These are phyloP conservation scores for Penicillium canariense DNA, from an alignment of 495 filamentous ascomycete genomes.

Conservation along the genomic window DNA sequence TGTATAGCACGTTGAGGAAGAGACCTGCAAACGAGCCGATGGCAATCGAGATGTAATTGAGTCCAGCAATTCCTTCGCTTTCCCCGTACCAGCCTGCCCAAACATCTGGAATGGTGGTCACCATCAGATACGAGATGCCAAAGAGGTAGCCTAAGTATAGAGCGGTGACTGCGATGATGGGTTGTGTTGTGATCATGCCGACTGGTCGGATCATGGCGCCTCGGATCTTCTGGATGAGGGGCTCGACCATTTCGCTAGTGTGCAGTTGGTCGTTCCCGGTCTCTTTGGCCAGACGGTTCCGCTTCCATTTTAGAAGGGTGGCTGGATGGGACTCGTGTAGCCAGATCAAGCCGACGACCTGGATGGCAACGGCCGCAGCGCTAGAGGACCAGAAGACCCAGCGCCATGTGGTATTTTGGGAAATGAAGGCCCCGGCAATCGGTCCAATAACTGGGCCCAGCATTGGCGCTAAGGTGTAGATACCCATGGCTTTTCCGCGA, in stretches of 20 bases:
- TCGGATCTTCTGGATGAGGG: slow-evolving; percentile 38
- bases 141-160: slow-evolving; percentile 67
- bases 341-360: slow-evolving; percentile 45
- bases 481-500: slow-evolving; percentile 53
- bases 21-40: slow-evolving; percentile 64
- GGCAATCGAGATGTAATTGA: slow-evolving; percentile 68
- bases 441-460: slow-evolving; percentile 55
- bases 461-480: slow-evolving; percentile 53
- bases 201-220: slow-evolving; percentile 52
- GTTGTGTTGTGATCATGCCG: slow-evolving; percentile 54
- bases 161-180: slow-evolving; percentile 58
- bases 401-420: slow-evolving; percentile 53
- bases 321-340: slow-evolving; percentile 14
- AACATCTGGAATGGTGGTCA: slow-evolving; percentile 64
- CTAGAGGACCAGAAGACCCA: slow-evolving; percentile 55
- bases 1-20: slow-evolving; percentile 60
- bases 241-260: too few species aligned
- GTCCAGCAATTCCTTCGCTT: slow-evolving; percentile 56
- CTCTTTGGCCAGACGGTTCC: background rate
- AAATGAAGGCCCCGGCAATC: slow-evolving; percentile 51
- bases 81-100: slow-evolving; percentile 61
- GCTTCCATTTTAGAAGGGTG: background rate
- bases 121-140: slow-evolving; percentile 70
- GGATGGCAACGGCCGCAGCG: slow-evolving; percentile 49
- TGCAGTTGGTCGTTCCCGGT: slow-evolving; percentile 31